These are phyloP conservation scores for Botrytis fabae DNA, from an alignment of 2,329 filamentous ascomycete genomes.

Conservation along the genomic window DNA sequence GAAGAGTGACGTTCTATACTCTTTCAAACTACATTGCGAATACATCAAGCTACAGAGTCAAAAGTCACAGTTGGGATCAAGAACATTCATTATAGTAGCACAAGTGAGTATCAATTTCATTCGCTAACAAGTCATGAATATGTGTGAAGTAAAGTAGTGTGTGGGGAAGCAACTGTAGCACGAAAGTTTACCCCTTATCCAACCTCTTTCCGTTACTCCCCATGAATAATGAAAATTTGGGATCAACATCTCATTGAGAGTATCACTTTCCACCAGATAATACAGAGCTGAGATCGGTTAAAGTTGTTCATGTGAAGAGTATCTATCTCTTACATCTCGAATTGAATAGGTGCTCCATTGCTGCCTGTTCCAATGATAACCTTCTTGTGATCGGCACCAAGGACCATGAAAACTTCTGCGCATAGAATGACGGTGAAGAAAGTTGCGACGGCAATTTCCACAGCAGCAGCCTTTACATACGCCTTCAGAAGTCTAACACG, in stretches of 20 bases:
- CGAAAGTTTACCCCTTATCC: neutral
- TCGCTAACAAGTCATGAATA: neutral
- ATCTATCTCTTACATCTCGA: neutral
- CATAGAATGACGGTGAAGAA: constrained; percentile 52
- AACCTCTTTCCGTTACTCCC: neutral
- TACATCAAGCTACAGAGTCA: neutral
- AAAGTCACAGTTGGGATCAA: neutral
- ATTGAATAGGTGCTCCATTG: neutral
- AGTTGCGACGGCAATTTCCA: constrained; percentile 51
- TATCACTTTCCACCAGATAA: neutral
- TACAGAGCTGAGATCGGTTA: too few species aligned
- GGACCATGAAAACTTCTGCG: constrained; percentile 53
- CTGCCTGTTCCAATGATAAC: constrained; percentile 1
- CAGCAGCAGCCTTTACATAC: constrained; percentile 67
- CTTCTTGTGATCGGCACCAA: constrained; percentile 39
- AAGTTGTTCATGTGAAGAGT: neutral
- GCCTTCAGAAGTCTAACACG: constrained; percentile 74
- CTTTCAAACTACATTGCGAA: neutral
- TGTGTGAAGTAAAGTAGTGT: neutral
- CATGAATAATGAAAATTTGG: neutral
- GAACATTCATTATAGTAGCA: neutral
- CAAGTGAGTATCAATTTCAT: neutral
- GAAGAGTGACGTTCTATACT: neutral
- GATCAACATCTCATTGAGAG: neutral
- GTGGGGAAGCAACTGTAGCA: neutral